Evolutionary conservation across 2,329 filamentous ascomycete genomes (phyloP).

Genomic region (Ascochyta koolunga): DNA sequence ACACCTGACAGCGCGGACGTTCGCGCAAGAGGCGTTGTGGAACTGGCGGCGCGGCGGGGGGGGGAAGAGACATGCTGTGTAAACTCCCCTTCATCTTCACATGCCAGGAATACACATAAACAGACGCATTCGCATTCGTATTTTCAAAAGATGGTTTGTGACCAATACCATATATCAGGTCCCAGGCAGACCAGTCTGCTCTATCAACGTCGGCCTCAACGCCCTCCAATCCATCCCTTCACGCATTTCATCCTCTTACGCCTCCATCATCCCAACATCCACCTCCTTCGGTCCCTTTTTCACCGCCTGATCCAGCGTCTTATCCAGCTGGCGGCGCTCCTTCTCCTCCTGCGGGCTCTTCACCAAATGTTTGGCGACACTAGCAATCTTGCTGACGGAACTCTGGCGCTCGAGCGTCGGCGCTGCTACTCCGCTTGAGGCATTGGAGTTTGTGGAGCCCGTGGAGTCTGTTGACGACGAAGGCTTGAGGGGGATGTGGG

Average conservation of each 20-base stretch:
- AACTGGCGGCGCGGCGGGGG: constrained; percentile 76
- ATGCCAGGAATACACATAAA: too few relatives aligned
- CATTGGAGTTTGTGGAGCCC: too few relatives aligned
- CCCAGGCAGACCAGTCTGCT: too few relatives aligned
- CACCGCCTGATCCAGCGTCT: constrained; percentile 7
- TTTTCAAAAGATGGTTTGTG: too few relatives aligned
- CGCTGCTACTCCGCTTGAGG: not conserved
- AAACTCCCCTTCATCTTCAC: not conserved
- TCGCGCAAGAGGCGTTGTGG: constrained; percentile 90
- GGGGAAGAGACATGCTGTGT: constrained; percentile 61
- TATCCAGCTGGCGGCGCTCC: constrained; percentile 9
- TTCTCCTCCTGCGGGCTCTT: constrained; percentile 15
- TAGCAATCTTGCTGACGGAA: constrained; percentile 9
- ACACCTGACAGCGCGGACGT: constrained; percentile 80
- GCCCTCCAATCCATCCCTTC: too few relatives aligned
- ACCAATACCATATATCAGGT: too few relatives aligned
- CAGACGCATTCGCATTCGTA: too few relatives aligned
- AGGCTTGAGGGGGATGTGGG: not conserved
- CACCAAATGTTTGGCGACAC: constrained; percentile 5
- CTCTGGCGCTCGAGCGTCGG: constrained; percentile 3
- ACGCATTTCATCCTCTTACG: not conserved
- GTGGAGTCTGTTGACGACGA: constrained; percentile 3
- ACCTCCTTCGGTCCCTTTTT: constrained; percentile 12
- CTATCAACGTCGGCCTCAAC: too few relatives aligned
- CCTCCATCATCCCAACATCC: constrained; percentile 6